phyloP scores from a whole-genome alignment of 2,329 filamentous ascomycete genomes.

The Phyllosticta ampelicida region DNA sequence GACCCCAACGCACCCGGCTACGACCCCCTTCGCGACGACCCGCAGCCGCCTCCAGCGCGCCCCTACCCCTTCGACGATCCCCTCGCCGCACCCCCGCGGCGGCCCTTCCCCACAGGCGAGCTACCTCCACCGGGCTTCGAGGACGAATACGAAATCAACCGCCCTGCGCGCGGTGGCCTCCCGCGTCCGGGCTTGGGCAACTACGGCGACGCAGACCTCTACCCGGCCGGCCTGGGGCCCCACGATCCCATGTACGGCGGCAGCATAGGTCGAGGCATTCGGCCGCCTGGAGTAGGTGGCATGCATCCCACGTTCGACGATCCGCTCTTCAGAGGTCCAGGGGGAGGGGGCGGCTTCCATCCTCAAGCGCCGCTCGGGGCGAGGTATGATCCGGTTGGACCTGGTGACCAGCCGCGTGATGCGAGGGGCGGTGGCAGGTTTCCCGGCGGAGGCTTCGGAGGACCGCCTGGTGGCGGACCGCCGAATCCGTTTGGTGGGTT shows the following conservation, averaged over 20 bases:
- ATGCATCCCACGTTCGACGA: constrained; percentile 98
- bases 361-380: constrained; percentile 74
- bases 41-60: constrained; percentile 45
- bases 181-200: constrained; percentile 47
- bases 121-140: constrained; percentile 87
- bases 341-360: constrained; percentile 44
- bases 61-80: constrained; percentile 61
- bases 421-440: constrained; percentile 15
- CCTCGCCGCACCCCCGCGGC: constrained; percentile 47
- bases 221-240: constrained; percentile 77
- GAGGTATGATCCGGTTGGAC: constrained; percentile 74
- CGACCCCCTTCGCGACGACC: constrained; percentile 34
- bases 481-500: constrained; percentile 52
- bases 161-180: constrained; percentile 47
- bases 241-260: constrained; percentile 68
- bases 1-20: constrained; percentile 30
- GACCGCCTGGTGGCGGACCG: constrained; percentile 32
- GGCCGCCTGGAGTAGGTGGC: constrained; percentile 56
- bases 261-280: constrained; percentile 45
- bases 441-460: constrained; percentile 10
- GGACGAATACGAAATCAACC: constrained; percentile 77
- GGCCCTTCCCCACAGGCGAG: constrained; percentile 57
- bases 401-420: constrained; percentile 35
- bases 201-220: constrained; percentile 77
- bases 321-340: constrained; percentile 61